phyloP scores from a whole-genome alignment of 805 yeast species.

The Yamadazyma olivae region DNA sequence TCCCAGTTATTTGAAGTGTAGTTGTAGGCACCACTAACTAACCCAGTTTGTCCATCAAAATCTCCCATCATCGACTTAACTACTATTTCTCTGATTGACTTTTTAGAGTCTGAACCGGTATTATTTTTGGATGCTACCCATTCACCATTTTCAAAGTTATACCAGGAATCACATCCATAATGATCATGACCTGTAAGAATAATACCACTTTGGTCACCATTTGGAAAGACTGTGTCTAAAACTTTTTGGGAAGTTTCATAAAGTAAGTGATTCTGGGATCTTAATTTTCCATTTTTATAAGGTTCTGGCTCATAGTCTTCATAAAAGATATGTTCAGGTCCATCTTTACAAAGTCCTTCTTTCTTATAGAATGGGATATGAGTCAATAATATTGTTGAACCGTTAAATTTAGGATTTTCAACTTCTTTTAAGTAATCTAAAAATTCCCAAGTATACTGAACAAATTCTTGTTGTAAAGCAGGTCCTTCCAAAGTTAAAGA shows the following conservation, averaged over 20 bases:
- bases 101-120: slow-evolving; percentile 13
- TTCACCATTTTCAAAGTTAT: slow-evolving; percentile 40
- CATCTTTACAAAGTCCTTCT: slow-evolving; percentile 83
- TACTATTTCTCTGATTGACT: slow-evolving; percentile 69
- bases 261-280: slow-evolving; percentile 84
- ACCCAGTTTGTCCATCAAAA: slow-evolving; percentile 83
- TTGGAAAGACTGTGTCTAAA: slow-evolving; percentile 67
- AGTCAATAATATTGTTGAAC: slow-evolving; percentile 78
- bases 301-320: slow-evolving; percentile 56
- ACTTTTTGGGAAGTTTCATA: slow-evolving; percentile 64
- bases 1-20: slow-evolving; percentile 47
- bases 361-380: slow-evolving; percentile 87
- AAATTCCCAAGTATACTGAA: slow-evolving; percentile 70
- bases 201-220: slow-evolving; percentile 63
- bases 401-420: slow-evolving; percentile 50
- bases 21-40: slow-evolving; percentile 71
- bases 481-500: slow-evolving; percentile 89
- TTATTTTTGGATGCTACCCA: slow-evolving; percentile 60
- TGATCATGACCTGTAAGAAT: slow-evolving; percentile 95
- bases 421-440: slow-evolving; percentile 53
- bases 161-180: slow-evolving; percentile 81
- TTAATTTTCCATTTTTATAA: slow-evolving; percentile 64
- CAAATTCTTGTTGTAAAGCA: slow-evolving; percentile 68
- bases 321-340: slow-evolving; percentile 57
- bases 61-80: slow-evolving; percentile 97